These are phyloP conservation scores for Coleophoma cylindrospora DNA, from an alignment of 2,329 filamentous ascomycete genomes.

Conservation along the genomic window DNA sequence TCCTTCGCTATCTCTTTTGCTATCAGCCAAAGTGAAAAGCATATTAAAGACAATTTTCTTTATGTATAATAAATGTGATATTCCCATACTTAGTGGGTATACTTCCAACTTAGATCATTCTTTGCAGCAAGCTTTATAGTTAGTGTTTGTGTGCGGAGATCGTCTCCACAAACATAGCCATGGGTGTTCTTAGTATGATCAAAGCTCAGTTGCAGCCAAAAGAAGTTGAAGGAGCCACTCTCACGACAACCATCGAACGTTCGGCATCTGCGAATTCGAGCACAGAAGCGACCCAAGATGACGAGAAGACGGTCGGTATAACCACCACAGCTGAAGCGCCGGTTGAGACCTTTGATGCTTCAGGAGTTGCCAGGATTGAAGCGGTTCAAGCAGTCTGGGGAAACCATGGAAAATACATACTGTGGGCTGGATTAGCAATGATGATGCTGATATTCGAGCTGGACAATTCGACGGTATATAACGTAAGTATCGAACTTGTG, in stretches of 20 bases:
- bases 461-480: constrained; percentile 24
- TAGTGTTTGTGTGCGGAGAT: too few species aligned
- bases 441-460: constrained; percentile 24
- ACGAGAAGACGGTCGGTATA: neutral
- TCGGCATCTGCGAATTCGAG: neutral
- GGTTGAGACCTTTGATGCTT: neutral
- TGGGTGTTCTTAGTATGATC: neutral
- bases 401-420: constrained; percentile 12
- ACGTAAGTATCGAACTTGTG: neutral
- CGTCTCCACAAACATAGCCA: neutral
- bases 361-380: constrained; percentile 17
- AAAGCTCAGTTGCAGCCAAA: neutral
- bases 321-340: neutral
- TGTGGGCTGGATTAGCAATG: constrained; percentile 21
- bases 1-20: too few species aligned
- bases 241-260: neutral
- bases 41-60: too few species aligned
- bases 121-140: too few species aligned
- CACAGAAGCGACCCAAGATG: neutral
- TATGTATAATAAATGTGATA: too few species aligned
- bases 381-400: constrained; percentile 21
- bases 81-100: too few species aligned
- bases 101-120: too few species aligned
- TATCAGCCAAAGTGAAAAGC: too few species aligned
- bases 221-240: neutral